These are phyloP conservation scores for Quercus agrifolia DNA, from an alignment of 306 rosid species.

Conservation along the genomic window DNA sequence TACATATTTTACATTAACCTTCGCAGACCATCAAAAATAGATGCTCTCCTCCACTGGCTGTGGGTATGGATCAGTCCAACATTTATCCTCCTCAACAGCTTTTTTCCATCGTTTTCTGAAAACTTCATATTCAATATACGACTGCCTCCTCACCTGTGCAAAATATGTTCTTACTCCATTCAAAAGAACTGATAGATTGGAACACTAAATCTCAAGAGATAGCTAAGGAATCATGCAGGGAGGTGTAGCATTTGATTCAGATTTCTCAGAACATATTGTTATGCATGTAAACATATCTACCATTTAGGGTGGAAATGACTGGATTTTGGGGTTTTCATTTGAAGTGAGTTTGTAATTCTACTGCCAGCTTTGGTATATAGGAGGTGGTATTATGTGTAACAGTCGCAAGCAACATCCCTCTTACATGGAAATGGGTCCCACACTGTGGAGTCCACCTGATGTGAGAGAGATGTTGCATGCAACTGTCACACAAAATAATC, in stretches of 20 bases:
- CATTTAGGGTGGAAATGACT: too few relatives aligned
- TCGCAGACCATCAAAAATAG: neutral
- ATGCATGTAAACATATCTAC: neutral
- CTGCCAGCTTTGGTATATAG: too few relatives aligned
- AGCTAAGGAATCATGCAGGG: neutral
- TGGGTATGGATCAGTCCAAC: slow-evolving; percentile 43
- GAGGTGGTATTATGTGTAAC: too few relatives aligned
- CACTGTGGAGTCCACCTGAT: too few relatives aligned
- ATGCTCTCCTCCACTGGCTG: neutral
- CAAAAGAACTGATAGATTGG: neutral
- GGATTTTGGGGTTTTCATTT: neutral
- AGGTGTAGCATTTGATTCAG: neutral
- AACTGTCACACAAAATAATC: too few relatives aligned
- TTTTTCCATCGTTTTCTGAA: slow-evolving; percentile 42
- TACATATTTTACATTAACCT: neutral
- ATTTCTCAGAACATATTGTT: neutral
- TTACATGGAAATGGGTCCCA: too few relatives aligned
- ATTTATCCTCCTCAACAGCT: slow-evolving; percentile 39
- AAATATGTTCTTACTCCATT: neutral
- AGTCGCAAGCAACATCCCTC: too few relatives aligned
- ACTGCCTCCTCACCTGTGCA: slow-evolving; percentile 53
- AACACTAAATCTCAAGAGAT: neutral
- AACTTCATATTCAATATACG: slow-evolving; percentile 32
- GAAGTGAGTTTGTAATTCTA: neutral
- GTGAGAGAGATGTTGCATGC: too few relatives aligned